phyloP scores from a whole-genome alignment of 768 basidiomycete genomes.

The Rhizopogon salebrosus region DNA sequence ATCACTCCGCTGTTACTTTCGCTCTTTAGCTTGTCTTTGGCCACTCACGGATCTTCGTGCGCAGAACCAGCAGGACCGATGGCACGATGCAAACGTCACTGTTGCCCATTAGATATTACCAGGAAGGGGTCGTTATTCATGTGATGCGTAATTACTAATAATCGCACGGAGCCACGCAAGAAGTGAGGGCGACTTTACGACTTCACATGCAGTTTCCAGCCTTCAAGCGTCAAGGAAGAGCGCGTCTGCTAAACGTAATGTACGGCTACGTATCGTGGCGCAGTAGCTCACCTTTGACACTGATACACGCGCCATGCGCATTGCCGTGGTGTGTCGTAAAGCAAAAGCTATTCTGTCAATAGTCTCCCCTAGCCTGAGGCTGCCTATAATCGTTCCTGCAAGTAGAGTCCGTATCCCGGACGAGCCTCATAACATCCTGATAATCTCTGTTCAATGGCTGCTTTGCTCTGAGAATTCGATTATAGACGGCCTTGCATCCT shows the following conservation, averaged over 20 bases:
- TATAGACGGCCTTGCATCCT: neutral
- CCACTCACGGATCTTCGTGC: neutral
- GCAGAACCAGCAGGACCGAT: too few species aligned
- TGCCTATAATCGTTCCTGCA: neutral
- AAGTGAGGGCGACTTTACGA: neutral
- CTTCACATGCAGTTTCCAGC: neutral
- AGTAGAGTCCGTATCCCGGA: neutral
- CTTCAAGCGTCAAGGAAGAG: neutral
- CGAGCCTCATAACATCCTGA: neutral
- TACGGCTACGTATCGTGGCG: too few species aligned
- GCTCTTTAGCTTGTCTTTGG: neutral
- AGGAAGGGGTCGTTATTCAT: neutral
- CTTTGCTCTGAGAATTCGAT: neutral
- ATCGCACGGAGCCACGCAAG: too few species aligned
- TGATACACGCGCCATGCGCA: too few species aligned
- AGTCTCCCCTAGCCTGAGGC: neutral
- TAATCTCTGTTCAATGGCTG: neutral
- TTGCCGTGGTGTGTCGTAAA: too few species aligned
- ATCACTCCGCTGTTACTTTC: neutral
- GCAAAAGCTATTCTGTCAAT: too few species aligned
- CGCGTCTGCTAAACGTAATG: too few species aligned
- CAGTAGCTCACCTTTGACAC: too few species aligned
- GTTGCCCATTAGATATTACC: neutral
- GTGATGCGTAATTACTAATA: neutral
- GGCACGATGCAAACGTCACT: neutral